A percentile compares a stretch with the other conserved stretches of the same genome.
phyloP scores from a whole-genome alignment of 352 stramenopile species.

The Phytophthora parvispora region DNA sequence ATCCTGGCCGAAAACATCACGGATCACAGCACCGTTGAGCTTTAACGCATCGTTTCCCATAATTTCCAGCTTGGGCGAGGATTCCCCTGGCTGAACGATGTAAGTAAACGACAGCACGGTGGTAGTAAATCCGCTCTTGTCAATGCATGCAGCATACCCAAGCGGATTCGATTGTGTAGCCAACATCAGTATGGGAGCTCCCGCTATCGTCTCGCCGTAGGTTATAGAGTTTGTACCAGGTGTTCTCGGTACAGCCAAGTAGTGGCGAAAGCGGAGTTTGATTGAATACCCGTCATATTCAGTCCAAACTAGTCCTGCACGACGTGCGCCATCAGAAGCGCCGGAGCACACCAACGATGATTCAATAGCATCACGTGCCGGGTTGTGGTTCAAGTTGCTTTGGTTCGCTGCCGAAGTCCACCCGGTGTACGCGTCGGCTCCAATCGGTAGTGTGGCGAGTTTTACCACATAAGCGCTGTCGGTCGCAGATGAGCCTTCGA shows the following conservation, averaged over 20 bases:
- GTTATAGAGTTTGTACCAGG: constrained; percentile 10
- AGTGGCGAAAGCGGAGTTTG: constrained; percentile 72
- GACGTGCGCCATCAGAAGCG: constrained; percentile 1
- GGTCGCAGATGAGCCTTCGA: constrained; percentile 8
- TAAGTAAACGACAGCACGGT: constrained; percentile 62
- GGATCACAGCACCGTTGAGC: constrained; percentile 58
- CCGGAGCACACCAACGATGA: constrained; percentile 53
- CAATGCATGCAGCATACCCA: constrained; percentile 59
- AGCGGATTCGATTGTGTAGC: constrained; percentile 40
- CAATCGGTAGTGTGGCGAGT: constrained; percentile 26
- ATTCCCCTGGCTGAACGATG: constrained; percentile 52
- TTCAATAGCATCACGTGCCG: constrained; percentile 48
- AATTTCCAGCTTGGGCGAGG: constrained; percentile 49
- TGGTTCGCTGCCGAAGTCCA: constrained; percentile 31
- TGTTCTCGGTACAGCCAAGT: constrained; percentile 27
- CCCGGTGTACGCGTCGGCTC: constrained; percentile 26
- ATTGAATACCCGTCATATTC: constrained; percentile 78
- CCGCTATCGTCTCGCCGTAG: constrained; percentile 53
- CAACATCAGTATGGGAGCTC: constrained; percentile 55
- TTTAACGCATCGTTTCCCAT: constrained; percentile 46
- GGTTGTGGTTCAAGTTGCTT: constrained; percentile 66
- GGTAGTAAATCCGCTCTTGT: constrained; percentile 56
- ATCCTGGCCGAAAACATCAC: constrained; percentile 46
- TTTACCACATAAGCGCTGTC: constrained; percentile 26
- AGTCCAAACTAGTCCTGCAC: constrained; percentile 68